Evolutionary conservation across 1,284 basidiomycete species (phyloP).

Genomic region (Trametes pubescens): DNA sequence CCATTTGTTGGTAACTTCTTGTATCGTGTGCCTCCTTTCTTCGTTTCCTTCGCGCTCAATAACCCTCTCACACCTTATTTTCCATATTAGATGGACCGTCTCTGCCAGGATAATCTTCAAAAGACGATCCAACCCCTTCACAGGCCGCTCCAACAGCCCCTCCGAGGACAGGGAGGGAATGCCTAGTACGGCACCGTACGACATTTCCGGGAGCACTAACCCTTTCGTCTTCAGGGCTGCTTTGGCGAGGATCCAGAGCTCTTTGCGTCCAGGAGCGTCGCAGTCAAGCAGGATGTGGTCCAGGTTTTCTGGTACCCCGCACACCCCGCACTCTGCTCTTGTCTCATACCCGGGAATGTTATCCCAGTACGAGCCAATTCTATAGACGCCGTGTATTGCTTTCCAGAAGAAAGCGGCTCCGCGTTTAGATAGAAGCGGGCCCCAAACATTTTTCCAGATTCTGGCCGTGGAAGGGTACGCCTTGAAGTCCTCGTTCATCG

Average conservation of each 20-base stretch:
- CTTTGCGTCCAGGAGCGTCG: neutral
- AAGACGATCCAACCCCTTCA: neutral
- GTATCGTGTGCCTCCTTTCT: neutral
- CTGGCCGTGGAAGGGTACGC: no score
- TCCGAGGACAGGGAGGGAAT: neutral
- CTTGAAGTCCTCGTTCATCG: no score
- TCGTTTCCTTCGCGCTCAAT: neutral
- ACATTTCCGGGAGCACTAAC: neutral
- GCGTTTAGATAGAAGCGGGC: no score
- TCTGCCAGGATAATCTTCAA: neutral
- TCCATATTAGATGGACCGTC: neutral
- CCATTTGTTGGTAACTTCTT: neutral
- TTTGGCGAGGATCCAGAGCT: no score
- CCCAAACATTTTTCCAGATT: neutral
- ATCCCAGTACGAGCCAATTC: slow-evolving; percentile 33
- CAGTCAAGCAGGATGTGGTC: neutral
- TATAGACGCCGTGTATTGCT: slow-evolving; percentile 30
- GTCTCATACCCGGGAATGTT: slow-evolving; percentile 32
- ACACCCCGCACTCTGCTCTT: slow-evolving; percentile 22
- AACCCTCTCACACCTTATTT: neutral
- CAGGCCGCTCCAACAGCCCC: no score
- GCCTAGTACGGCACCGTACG: neutral
- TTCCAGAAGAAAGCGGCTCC: slow-evolving; percentile 12
- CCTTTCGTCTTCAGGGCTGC: neutral
- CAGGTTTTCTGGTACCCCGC: neutral